Percentiles rank a stretch among this genome's conserved stretches.
Evolutionary conservation across 164 flowering plant genomes (phyloP).

Genomic region (Vitis amurensis): DNA sequence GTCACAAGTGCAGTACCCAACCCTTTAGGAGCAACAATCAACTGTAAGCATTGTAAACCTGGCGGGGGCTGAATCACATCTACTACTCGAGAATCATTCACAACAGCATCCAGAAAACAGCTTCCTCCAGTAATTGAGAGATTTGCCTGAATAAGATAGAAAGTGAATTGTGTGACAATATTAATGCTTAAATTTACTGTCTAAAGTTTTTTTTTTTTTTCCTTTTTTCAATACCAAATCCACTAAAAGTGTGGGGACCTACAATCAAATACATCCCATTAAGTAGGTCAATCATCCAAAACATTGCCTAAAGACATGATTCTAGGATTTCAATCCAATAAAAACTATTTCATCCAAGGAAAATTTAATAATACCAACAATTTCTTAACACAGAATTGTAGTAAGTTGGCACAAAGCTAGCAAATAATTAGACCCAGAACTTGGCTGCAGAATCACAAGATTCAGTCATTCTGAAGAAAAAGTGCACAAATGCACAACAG

Average conservation of each 20-base stretch:
- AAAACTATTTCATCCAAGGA: no score
- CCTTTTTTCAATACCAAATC: no score
- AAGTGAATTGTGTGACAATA: neutral
- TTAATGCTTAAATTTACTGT: neutral
- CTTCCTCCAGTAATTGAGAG: constrained; percentile 87
- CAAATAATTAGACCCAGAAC: neutral
- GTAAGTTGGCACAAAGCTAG: neutral
- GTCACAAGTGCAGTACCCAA: constrained; percentile 75
- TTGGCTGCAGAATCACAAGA: neutral
- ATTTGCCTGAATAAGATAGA: constrained; percentile 40
- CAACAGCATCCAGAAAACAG: constrained; percentile 61
- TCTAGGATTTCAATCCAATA: no score
- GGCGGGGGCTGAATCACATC: constrained; percentile 58
- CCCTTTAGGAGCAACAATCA: constrained; percentile 65
- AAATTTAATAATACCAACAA: no score
- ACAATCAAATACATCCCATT: no score
- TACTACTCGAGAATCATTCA: constrained; percentile 75
- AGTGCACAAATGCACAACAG: no score
- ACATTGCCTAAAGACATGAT: no score
- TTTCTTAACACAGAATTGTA: neutral
- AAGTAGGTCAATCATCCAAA: no score
- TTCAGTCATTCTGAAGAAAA: neutral
- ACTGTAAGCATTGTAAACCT: constrained; percentile 50
- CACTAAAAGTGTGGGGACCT: no score
- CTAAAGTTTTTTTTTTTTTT: neutral